These are phyloP conservation scores for Nicotiana attenuata DNA, from an alignment of 257 asterid species.

Conservation along the genomic window DNA sequence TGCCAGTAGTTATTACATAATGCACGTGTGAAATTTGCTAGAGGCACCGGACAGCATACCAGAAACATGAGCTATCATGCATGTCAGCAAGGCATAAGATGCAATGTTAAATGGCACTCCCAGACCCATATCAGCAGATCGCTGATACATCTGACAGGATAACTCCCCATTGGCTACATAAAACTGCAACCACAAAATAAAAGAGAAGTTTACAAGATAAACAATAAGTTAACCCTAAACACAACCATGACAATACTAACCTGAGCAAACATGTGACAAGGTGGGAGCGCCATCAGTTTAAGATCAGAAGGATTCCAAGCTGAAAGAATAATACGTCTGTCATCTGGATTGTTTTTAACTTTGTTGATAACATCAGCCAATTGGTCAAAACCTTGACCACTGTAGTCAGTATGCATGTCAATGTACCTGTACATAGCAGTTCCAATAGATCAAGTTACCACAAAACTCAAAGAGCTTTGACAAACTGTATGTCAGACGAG, in stretches of 20 bases:
- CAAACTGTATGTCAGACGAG: slow-evolving; percentile 2
- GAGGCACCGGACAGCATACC: slow-evolving; percentile 23
- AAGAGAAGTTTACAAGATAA: background rate
- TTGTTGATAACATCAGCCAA: slow-evolving; percentile 33
- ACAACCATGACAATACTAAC: slow-evolving; percentile 20
- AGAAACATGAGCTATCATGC: slow-evolving; percentile 47
- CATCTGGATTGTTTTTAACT: slow-evolving; percentile 41
- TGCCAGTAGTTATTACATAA: background rate
- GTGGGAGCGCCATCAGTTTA: slow-evolving; percentile 44
- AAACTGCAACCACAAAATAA: slow-evolving; percentile 27
- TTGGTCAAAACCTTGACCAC: slow-evolving; percentile 44
- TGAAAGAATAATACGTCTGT: slow-evolving; percentile 39
- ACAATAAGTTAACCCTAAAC: background rate
- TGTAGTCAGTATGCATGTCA: slow-evolving; percentile 45
- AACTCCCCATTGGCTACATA: slow-evolving; percentile 40
- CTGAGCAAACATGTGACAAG: slow-evolving; percentile 52
- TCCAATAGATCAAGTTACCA: background rate
- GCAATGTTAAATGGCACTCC: slow-evolving; percentile 54
- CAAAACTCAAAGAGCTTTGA: background rate
- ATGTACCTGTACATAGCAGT: slow-evolving; percentile 29
- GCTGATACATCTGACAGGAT: slow-evolving; percentile 52
- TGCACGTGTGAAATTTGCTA: background rate
- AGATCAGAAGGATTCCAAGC: slow-evolving; percentile 54
- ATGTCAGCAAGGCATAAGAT: slow-evolving; percentile 40
- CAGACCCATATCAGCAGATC: slow-evolving; percentile 49